Evolutionary conservation across 371 early-diverging fungal species (phyloP).

Genomic region (Nematocida minor): DNA sequence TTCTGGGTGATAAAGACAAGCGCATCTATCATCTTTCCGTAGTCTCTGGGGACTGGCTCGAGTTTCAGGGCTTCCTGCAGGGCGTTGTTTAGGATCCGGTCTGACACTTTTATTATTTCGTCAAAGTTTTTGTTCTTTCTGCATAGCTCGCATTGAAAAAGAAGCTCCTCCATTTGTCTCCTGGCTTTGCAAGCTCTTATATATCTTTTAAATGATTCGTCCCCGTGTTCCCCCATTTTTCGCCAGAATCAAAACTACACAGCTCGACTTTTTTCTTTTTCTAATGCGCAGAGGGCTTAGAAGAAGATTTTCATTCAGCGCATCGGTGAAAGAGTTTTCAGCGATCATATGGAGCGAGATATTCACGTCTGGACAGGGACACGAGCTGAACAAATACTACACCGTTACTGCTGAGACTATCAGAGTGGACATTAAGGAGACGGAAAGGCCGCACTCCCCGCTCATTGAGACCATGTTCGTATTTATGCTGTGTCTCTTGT

Average conservation of each 20-base stretch:
- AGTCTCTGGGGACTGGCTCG: neutral
- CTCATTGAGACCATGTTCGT: constrained; percentile 15
- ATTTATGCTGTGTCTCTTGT: constrained; percentile 15
- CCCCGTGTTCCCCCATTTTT: neutral
- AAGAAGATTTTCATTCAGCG: constrained; percentile 3
- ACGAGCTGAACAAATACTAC: neutral
- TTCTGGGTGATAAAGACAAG: neutral
- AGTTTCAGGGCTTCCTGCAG: neutral
- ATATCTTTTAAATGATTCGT: neutral
- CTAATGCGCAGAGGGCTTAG: neutral
- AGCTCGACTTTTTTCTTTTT: neutral
- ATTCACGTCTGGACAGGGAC: constrained; percentile 15
- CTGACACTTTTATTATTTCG: neutral
- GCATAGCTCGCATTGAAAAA: neutral
- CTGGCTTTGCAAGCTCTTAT: neutral
- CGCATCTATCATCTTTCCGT: neutral
- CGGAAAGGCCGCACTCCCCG: constrained; percentile 17
- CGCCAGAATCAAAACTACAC: no score
- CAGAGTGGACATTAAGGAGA: constrained; percentile 5
- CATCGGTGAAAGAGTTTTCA: constrained; percentile 16
- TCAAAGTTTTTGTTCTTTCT: constrained; percentile 7
- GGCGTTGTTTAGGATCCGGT: neutral
- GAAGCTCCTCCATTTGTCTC: constrained; percentile 2
- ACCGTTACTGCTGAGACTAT: neutral
- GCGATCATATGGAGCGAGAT: neutral